Base-by-base conservation (phyloP, 1,284 basidiomycete species). In the Taiwanofungus camphoratus region DNA sequence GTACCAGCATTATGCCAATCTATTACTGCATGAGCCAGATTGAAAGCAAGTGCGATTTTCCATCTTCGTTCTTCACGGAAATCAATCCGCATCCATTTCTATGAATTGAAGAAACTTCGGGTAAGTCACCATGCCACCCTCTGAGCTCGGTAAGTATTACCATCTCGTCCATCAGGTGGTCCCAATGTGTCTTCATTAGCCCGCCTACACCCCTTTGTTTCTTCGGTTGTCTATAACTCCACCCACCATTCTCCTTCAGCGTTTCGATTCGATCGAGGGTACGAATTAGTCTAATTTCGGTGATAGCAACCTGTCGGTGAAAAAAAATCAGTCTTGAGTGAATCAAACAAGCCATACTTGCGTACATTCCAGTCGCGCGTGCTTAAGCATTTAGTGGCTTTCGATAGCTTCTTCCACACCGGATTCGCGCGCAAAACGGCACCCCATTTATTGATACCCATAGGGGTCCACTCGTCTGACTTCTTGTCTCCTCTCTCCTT, bases 31-130 rank as follows among this genome's bases (percentile, higher is more conserved):
- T 81, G 81, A 0, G 90, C 90, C n/a, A 98, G 64, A 46, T 87
- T 84, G 59, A 85, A 87, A 0, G 95, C 94, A 15, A 92, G 62
- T 1, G 86, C 83, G 26, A 88, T 68, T 63, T 99, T 99, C 94
- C 94, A 99, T 46, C 79, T 78, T 39, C 90, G 73, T 60, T 99
- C 96, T 64, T 99, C 93, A 6, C 87, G 81, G 56, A 93, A 98
- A 59, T 99, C 96, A 12, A 81, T 80, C 36, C 93, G 87, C 75
- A 99, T 85, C 96, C 95, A 99, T 77, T 88, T 91, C 91, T 94
- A 45, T 48, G 19, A 19, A 40, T 7, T 7, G 26, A n/a, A n/a
- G n/a, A n/a, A n/a, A n/a, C n/a, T n/a, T n/a, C n/a, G n/a, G n/a
- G n/a, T n/a, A n/a, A n/a, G n/a, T n/a, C n/a, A n/a, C n/a, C n/a